These are phyloP conservation scores for Leccinum ochraceum DNA, from an alignment of 768 basidiomycete genomes.

Conservation along the genomic window DNA sequence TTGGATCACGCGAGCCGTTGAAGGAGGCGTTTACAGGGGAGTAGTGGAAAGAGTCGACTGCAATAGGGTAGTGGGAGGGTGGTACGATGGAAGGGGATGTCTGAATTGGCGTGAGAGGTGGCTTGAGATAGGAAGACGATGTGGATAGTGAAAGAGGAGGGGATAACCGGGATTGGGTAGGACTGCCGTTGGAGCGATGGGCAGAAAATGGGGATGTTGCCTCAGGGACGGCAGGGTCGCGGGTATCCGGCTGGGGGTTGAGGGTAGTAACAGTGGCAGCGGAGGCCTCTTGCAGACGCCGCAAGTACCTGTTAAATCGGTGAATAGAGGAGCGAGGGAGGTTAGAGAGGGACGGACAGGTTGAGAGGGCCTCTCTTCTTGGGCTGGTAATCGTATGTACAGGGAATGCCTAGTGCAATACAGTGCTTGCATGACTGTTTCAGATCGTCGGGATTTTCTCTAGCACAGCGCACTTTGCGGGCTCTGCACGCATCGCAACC, in stretches of 20 bases:
- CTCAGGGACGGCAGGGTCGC: slow-evolving; percentile 39
- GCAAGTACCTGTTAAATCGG: slow-evolving; percentile 57
- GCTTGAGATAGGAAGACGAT: slow-evolving; percentile 50
- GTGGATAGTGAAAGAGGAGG: slow-evolving; percentile 34
- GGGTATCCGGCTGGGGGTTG: slow-evolving; percentile 32
- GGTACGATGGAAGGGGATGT: slow-evolving; percentile 44
- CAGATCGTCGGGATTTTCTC: slow-evolving; percentile 75
- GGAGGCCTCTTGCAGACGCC: slow-evolving; percentile 76
- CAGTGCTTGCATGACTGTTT: slow-evolving; percentile 88
- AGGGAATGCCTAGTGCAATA: slow-evolving; percentile 75
- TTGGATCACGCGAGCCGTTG: slow-evolving; percentile 40
- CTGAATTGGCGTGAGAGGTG: slow-evolving; percentile 44
- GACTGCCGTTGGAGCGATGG: slow-evolving; percentile 42
- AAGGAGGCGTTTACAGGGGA: slow-evolving; percentile 40
- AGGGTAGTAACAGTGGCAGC: slow-evolving; percentile 50
- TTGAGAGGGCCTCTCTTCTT: slow-evolving; percentile 94
- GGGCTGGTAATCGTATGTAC: slow-evolving; percentile 91
- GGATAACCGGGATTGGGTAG: slow-evolving; percentile 48
- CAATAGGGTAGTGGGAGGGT: slow-evolving; percentile 70
- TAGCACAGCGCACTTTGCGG: slow-evolving; percentile 82
- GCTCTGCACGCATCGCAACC: slow-evolving; percentile 88
- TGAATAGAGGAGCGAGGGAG: not conserved
- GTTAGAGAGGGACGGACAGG: slow-evolving; percentile 51
- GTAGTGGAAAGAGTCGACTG: slow-evolving; percentile 50
- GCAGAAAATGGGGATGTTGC: slow-evolving; percentile 49